Evolutionary conservation across 352 stramenopile genomes (phyloP).

Genomic region (Phytophthora colocasiae): DNA sequence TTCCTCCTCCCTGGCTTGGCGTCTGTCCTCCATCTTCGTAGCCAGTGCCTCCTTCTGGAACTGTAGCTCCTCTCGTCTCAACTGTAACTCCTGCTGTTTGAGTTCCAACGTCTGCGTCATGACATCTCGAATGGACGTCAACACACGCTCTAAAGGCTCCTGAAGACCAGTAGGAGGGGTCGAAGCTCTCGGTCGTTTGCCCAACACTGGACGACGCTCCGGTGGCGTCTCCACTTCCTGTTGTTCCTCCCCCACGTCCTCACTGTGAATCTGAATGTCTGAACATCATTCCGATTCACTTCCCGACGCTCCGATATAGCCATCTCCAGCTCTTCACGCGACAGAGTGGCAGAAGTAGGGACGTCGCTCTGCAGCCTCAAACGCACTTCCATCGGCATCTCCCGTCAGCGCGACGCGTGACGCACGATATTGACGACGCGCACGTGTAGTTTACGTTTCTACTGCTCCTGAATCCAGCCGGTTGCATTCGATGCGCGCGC

Average conservation of each 20-base stretch:
- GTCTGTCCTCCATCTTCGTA: too few relatives aligned
- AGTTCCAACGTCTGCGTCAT: constrained; percentile 23
- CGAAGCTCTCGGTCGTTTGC: constrained; percentile 20
- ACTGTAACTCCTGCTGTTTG: constrained; percentile 32
- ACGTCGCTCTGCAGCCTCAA: too few relatives aligned
- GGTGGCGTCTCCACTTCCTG: neutral
- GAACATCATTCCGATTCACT: neutral
- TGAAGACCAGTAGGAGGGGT: neutral
- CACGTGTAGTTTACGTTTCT: too few relatives aligned
- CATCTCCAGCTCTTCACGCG: constrained; percentile 11
- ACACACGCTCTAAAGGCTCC: constrained; percentile 17
- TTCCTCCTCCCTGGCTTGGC: too few relatives aligned
- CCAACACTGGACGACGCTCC: constrained; percentile 21
- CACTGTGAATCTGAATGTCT: neutral
- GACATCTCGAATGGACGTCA: constrained; percentile 29
- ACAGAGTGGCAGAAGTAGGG: constrained; percentile 3
- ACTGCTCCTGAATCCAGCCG: too few relatives aligned
- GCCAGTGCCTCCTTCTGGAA: too few relatives aligned
- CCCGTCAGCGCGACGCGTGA: too few relatives aligned
- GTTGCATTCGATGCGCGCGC: too few relatives aligned
- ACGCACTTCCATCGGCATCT: too few relatives aligned
- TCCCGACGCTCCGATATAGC: constrained; percentile 1
- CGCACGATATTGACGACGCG: too few relatives aligned
- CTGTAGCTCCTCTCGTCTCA: constrained; percentile 32
- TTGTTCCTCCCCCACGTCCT: constrained; percentile 7